These are phyloP conservation scores for Aquilaria sinensis DNA, from an alignment of 345 rosid species.

Conservation along the genomic window DNA sequence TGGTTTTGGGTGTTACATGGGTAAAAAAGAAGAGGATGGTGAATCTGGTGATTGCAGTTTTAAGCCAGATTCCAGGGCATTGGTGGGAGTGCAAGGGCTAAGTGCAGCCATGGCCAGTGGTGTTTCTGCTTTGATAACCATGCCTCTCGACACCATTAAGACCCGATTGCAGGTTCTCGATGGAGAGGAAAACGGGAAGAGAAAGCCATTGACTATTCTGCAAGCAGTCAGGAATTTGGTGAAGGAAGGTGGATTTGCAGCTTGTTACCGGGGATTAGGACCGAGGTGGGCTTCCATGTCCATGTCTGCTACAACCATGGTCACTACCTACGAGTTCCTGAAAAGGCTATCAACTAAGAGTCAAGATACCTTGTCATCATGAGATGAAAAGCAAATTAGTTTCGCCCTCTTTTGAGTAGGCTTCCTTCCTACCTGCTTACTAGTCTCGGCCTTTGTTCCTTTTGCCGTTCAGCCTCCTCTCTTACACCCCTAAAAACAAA, in stretches of 20 bases:
- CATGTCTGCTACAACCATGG: conserved; percentile 93
- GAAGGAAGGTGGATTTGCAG: conserved; percentile 86
- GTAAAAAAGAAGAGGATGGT: conserved; percentile 34
- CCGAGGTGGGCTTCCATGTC: conserved; percentile 96
- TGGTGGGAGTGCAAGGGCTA: conserved; percentile 88
- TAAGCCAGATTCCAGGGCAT: conserved; percentile 57
- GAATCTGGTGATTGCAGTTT: conserved; percentile 10
- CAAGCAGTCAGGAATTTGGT: conserved; percentile 74
- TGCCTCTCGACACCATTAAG: conserved; percentile 94
- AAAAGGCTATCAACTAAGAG: conserved; percentile 83
- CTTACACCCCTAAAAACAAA: too few species aligned
- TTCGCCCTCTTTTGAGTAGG: too few species aligned
- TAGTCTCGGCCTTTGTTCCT: too few species aligned
- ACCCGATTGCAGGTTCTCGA: conserved; percentile 86
- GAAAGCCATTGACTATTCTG: conserved; percentile 52
- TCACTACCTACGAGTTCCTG: conserved; percentile 93
- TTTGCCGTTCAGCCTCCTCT: too few species aligned
- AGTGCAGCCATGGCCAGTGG: conserved; percentile 98
- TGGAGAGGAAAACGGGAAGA: conserved; percentile 65
- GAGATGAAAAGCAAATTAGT: not conserved
- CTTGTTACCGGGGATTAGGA: conserved; percentile 91
- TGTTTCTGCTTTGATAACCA: conserved; percentile 81
- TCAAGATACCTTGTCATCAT: conserved; percentile 38
- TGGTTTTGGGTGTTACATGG: conserved; percentile 42
- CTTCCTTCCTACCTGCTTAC: too few species aligned